Evolutionary conservation across 2,329 filamentous ascomycete species (phyloP), one percentile per base, ranked within the genome.

Genomic region (Coniochaeta pulveracea): DNA sequence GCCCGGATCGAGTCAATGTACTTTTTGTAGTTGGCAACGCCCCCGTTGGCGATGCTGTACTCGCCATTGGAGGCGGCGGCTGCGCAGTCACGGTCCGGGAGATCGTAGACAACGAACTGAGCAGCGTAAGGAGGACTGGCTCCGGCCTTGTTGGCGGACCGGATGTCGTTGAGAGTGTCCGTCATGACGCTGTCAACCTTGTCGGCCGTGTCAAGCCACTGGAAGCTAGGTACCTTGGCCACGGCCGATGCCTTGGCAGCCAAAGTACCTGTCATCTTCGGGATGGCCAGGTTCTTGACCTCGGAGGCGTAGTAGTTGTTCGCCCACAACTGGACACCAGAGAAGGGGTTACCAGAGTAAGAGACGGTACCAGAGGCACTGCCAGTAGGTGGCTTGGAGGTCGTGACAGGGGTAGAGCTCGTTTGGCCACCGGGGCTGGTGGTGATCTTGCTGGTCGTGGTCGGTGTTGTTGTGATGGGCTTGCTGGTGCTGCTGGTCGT

Each of bases 11-110:
- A 53, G 45, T 71, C 60, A 42, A 74, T 72, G 50, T 72, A 73
- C 26, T 51, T 54, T 58, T 69, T 66, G 55, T 74, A 74, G 43
- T 66, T 68, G 41, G 56, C 58, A 19, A 63, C 53, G 34, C 69
- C 66, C n/a, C 59, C 58, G 35, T 69, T 51, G 26, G 60, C 61
- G 21, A 72, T 60, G 5, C 60, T 51, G 38, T 61, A 66, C 49
- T 74, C 69, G 48, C 70, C 69, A 45, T 73, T 73, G 43, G 66
- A 71, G 10, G 69, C 69, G 7, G 62, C 60, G 4, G 69, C 69
- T 18, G 68, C 61, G 43, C 70, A 75, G 54, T 74, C 70, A 48
- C 70, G 65, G 45, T 72, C 66, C 10, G 70, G 70, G 3, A 74
- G 60, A 48, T 74, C 62, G 46, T 74, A 74, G 35, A 75, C 61